These are phyloP conservation scores for Exophiala mesophila DNA, from an alignment of 2,329 filamentous ascomycete genomes.

Conservation along the genomic window DNA sequence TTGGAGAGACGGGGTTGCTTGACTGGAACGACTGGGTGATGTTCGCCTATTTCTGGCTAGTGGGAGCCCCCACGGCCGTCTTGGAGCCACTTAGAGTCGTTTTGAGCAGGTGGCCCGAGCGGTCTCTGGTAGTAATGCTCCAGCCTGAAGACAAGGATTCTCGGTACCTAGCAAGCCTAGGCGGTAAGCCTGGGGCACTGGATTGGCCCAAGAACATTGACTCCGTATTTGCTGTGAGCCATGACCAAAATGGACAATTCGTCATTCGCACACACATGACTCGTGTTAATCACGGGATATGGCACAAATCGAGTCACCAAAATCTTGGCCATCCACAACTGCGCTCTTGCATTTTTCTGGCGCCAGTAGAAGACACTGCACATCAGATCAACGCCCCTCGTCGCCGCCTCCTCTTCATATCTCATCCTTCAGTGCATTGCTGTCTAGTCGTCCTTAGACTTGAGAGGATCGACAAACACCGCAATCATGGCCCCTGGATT, in stretches of 20 bases:
- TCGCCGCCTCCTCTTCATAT: not conserved
- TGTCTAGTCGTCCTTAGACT: no score
- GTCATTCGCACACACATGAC: no score
- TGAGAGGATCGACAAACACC: not conserved
- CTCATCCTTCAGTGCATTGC: not conserved
- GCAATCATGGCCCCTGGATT: conserved; percentile 88
- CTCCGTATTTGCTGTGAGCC: no score
- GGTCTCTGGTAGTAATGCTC: no score
- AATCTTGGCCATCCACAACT: not conserved
- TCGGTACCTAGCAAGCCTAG: no score
- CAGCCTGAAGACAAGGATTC: no score
- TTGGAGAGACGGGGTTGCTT: not conserved
- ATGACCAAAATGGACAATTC: no score
- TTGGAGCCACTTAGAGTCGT: no score
- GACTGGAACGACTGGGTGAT: not conserved
- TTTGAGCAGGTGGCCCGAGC: no score
- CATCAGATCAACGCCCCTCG: not conserved
- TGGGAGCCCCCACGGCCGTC: not conserved
- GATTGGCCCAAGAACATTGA: no score
- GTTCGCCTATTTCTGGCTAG: not conserved
- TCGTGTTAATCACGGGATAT: not conserved
- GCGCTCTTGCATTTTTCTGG: not conserved
- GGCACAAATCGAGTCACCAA: not conserved
- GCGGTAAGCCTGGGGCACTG: no score
- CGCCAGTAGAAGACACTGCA: no score